These are phyloP conservation scores for Neurospora tetrasperma DNA, from an alignment of 495 filamentous ascomycete genomes.

Conservation along the genomic window DNA sequence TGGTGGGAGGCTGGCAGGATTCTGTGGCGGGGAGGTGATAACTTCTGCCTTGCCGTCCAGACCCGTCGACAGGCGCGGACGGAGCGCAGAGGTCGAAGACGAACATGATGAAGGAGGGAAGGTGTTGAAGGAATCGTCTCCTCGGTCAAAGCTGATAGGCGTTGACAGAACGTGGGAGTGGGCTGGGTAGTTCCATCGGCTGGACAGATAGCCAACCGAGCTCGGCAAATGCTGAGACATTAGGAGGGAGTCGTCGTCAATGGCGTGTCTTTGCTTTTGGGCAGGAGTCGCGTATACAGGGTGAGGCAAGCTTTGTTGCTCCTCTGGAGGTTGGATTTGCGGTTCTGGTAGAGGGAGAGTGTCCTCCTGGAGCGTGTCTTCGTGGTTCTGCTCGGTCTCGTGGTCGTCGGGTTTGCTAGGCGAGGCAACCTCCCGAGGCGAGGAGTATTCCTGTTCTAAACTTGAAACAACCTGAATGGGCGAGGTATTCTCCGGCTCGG, in stretches of 20 bases:
- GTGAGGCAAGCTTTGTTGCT: background rate
- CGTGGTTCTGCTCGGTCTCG: conserved; percentile 4
- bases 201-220: conserved; percentile 29
- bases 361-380: background rate
- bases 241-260: background rate
- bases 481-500: conserved; percentile 11
- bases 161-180: conserved; percentile 29
- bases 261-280: conserved; percentile 2
- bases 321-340: background rate
- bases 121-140: conserved; percentile 29
- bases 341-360: conserved; percentile 1
- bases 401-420: background rate
- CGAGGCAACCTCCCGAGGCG: conserved; percentile 3
- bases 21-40: conserved; percentile 47
- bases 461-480: conserved; percentile 12
- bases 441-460: conserved; percentile 5
- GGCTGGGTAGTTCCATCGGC: conserved; percentile 25
- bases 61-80: conserved; percentile 52
- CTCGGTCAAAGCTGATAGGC: conserved; percentile 20
- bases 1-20: conserved; percentile 16
- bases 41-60: conserved; percentile 78
- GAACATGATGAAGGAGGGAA: conserved; percentile 30
- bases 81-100: conserved; percentile 26
- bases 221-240: conserved; percentile 23
- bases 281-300: conserved; percentile 5